Base-by-base conservation (phyloP, 1,139 yeast species). In the Lodderomyces parapsilosis region DNA sequence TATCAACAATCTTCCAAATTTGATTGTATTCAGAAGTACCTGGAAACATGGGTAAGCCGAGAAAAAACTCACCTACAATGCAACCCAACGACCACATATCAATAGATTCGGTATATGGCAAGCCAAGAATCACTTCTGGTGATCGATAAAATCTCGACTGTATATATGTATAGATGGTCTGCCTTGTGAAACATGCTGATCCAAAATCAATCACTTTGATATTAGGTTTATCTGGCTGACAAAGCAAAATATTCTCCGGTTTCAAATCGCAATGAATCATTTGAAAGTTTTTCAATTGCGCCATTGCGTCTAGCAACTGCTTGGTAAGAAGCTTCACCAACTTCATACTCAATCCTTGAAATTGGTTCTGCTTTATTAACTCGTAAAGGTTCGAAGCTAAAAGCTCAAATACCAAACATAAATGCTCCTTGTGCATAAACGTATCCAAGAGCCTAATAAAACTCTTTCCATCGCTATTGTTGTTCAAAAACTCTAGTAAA, bases 61-160 rank as follows among this genome's bases (percentile, higher is more conserved):
- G 66, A 56, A 90, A 93, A 43, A 93, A 68, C 60, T 93, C 99
- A 1, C 96, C 97, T 28, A 91, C 85, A 43, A 94, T 93, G 68
- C 99, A 93, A 2, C 99, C 99, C 37, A 93, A 70, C 1, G 98
- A 90, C 99, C 99, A 93, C 91, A 93, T 90, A 62, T 93, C 99
- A 45, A 93, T 93, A 7, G 96, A 83, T 17, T 96, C 83, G 0
- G 96, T 86, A 55, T 86, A 86, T 4, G 96, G 96, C 38, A 93
- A 71, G 0, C 99, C 99, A 24, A 93, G 66, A 3, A 93, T 80
- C 15, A 93, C 96, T 61, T 93, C 99, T 0, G 99, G 99, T 0
- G 96, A 88, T 48, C 99, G 75, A 63, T 94, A 94, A 60, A 93
- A 94, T 45, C 99, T 74, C 6, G 96, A 89, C 62, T 94, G 99